Evolutionary conservation across 225 moss, liverwort and hornwort genomes (phyloP), one percentile per base, ranked within the genome.

Genomic region (Marchantia polymorpha): DNA sequence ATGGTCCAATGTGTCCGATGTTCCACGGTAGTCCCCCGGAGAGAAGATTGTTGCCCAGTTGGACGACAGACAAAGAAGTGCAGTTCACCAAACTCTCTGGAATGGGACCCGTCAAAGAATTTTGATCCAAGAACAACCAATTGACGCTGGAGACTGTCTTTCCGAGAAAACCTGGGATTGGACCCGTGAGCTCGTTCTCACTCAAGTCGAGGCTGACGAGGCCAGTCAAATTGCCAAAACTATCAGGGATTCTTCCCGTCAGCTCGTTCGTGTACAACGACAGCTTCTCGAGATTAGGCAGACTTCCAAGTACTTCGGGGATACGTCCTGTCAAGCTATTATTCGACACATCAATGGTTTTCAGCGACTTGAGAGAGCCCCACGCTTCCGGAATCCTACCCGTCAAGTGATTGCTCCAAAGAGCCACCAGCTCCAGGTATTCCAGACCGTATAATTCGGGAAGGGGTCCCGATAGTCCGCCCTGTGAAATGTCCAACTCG

Each of bases 371-470:
- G 56, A 85, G 51, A 8, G 60, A 47, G 55, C 76, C 54, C 88
- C 82, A 88, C 19, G 84, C 67, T 6, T 48, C 6, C 19, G 88
- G 88, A 74, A 88, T 77, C 23, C 51, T 72, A 11, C 88, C 88
- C 0, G 58, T 81, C 50, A 88, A 78, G 3, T 65, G 7, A 81
- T 88, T 88, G 46, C 83, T 50, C 85, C 83, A 85, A 17, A 88
- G 74, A 15, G 83, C 83, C 68, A 88, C 53, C 65, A 79, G 2
- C 23, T 73, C 69, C 69, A 88, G 26, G 48, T 83, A 69, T 54
- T 54, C 3, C 0, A 7, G 52, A 64, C 30, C 19, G 74, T 26
- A 46, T 0, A 77, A 1, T 29, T 48, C 19, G 19, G 86, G 86
- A 12, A 87, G 27, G 8, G 79, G 52, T 29, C 86, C 86, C 1